Base-by-base conservation (phyloP, 495 filamentous ascomycete species). In the Penicillium egyptiacum region DNA sequence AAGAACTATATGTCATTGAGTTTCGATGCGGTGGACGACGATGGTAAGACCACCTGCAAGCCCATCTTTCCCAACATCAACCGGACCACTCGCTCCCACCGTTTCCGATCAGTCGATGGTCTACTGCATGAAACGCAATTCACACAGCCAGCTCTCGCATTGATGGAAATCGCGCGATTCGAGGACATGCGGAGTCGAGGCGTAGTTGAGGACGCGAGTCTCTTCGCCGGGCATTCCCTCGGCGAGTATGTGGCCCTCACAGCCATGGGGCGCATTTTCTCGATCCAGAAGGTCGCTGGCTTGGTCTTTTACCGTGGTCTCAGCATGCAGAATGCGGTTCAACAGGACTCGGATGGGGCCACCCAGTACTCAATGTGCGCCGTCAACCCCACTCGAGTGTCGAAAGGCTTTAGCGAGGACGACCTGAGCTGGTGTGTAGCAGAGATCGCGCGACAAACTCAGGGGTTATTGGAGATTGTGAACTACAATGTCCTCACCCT, bases 291-390 rank as follows among this genome's bases (percentile, higher is more conserved):
- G 2, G 58, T 76, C 14, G 48, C 70, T 0, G 51, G 62, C 43
- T 20, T 77, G n/a, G 65, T 68, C 7, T 79, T 79, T 53, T 78
- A 76, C 46, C 71, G 76, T 16, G 76, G 76, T 11, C 49, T 77
- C 20, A 57, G 62, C 17, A 79, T 79, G 75, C 73, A 76, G 52
- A 53, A 68, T 2, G 67, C 69, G 1, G 63, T 77, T 25, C 56
- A 67, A 9, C 64, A 63, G 16, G 69, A 76, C 44, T 56, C 60
- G 2, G 35, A 62, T 9, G 71, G 68, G 1, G 47, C 52, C 22
- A 64, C 63, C 2, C 63, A 71, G 3, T 78, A 69, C 50, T 65
- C 68, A 20, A 78, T 79, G 76, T 50, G 69, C 41, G 76, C 76
- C 7, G 70, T 68, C 4, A 75, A 77, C 53, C 76, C 76, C 1